Conservation (phyloP, 805 yeast species). For the Saturnispora galanensis region DNA sequence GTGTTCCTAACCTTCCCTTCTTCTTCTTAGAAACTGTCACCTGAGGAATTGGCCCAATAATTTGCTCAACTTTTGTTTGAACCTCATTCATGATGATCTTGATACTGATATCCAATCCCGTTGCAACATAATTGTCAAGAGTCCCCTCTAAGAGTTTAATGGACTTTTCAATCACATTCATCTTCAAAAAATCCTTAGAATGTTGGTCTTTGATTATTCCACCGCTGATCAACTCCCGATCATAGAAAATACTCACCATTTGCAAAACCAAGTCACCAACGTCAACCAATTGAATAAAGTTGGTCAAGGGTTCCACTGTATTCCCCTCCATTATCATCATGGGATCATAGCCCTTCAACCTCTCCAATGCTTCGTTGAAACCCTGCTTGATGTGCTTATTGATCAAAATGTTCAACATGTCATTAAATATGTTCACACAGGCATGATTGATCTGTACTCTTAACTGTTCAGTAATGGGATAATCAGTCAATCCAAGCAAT, state of each 20-base stretch:
- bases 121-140: constrained; percentile 84
- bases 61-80: constrained; percentile 10
- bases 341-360: constrained; percentile 67
- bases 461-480: constrained; percentile 24
- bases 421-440: constrained; percentile 57
- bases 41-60: constrained; percentile 22
- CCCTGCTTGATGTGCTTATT: constrained; percentile 75
- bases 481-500: constrained; percentile 35
- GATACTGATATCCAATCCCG: constrained; percentile 86
- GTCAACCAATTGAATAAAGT: constrained; percentile 84
- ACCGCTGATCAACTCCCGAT: constrained; percentile 59
- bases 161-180: constrained; percentile 65
- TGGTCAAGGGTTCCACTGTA: constrained; percentile 72
- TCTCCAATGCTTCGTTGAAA: constrained; percentile 66
- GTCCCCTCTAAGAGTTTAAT: constrained; percentile 54
- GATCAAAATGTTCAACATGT: constrained; percentile 53
- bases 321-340: constrained; percentile 19
- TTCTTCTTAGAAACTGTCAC: not conserved
- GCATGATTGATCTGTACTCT: constrained; percentile 25
- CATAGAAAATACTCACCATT: constrained; percentile 84
- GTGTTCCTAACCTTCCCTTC: not conserved
- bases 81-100: constrained; percentile 80
- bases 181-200: constrained; percentile 66
- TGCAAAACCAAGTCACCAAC: constrained; percentile 89
- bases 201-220: constrained; percentile 47